Evolutionary conservation across 768 basidiomycete species (phyloP).

Genomic region (Leucocoprinus birnbaumii): DNA sequence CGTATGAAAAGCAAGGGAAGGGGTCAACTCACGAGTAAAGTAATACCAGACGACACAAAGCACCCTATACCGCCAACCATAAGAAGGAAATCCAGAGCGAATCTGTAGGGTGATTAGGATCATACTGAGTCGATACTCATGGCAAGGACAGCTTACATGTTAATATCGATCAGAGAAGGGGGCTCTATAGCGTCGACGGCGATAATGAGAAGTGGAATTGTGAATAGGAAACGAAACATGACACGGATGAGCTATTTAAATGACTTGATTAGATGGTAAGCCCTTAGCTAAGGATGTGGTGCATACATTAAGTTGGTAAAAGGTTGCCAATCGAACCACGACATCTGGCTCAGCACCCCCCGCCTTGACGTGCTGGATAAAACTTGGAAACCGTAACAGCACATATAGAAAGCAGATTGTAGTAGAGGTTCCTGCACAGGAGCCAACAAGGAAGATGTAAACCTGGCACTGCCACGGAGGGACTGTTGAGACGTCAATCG

Average conservation of each 20-base stretch:
- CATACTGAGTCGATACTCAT: neutral
- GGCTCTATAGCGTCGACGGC: constrained; percentile 61
- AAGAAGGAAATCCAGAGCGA: constrained; percentile 67
- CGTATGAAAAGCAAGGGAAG: neutral
- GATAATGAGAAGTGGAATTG: constrained; percentile 63
- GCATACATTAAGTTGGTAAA: constrained; percentile 77
- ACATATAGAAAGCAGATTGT: constrained; percentile 73
- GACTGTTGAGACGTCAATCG: neutral
- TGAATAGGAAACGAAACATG: constrained; percentile 73
- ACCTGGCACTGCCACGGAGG: constrained; percentile 54
- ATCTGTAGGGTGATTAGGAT: constrained; percentile 25
- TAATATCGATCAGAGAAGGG: constrained; percentile 44
- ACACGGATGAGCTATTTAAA: constrained; percentile 58
- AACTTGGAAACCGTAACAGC: constrained; percentile 64
- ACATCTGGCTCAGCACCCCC: constrained; percentile 76
- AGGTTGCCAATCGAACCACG: constrained; percentile 69
- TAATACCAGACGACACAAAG: constrained; percentile 78
- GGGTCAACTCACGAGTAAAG: constrained; percentile 56
- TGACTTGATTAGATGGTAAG: constrained; percentile 4
- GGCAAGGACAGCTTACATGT: constrained; percentile 47
- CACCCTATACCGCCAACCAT: constrained; percentile 74
- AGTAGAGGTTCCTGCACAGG: constrained; percentile 61
- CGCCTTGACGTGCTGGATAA: constrained; percentile 65
- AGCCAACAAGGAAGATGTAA: constrained; percentile 76
- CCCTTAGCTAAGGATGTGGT: neutral